Percentiles rank a stretch among this genome's conserved stretches.
phyloP scores from a whole-genome alignment of 108 stramenopile species.

The Pseudonitzschia multiseries region DNA sequence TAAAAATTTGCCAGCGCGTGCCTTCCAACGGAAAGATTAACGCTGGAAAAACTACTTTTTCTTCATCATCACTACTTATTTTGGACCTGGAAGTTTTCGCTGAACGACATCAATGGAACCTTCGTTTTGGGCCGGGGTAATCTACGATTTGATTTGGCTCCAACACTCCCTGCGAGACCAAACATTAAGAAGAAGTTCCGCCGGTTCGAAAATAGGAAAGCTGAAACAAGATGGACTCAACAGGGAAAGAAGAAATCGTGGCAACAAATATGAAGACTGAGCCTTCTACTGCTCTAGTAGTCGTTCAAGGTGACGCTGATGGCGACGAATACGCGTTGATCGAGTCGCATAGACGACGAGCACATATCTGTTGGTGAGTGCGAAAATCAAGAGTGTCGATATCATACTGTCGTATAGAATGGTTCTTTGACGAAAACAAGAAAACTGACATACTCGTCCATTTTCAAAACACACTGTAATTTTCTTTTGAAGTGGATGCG shows the following conservation, averaged over 20 bases:
- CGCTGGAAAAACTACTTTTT: too few species aligned
- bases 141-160: too few species aligned
- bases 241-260: not conserved
- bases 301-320: not conserved
- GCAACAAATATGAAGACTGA: not conserved
- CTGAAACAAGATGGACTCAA: not conserved
- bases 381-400: not conserved
- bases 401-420: not conserved
- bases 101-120: not conserved
- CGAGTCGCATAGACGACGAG: conserved; percentile 14
- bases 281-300: not conserved
- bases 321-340: conserved; percentile 13
- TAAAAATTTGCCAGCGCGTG: not conserved
- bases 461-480: not conserved
- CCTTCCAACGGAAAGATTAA: too few species aligned
- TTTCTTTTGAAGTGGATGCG: conserved; percentile 40
- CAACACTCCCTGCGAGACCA: too few species aligned
- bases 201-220: not conserved
- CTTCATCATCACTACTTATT: too few species aligned
- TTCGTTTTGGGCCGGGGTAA: not conserved
- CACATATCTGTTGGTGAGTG: conserved; percentile 21
- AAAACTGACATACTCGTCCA: not conserved
- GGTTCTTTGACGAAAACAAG: not conserved
- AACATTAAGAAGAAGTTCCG: too few species aligned
- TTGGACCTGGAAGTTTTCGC: too few species aligned